phyloP scores from a whole-genome alignment of 164 flowering plant genomes.

The Nelumbo lutea region DNA sequence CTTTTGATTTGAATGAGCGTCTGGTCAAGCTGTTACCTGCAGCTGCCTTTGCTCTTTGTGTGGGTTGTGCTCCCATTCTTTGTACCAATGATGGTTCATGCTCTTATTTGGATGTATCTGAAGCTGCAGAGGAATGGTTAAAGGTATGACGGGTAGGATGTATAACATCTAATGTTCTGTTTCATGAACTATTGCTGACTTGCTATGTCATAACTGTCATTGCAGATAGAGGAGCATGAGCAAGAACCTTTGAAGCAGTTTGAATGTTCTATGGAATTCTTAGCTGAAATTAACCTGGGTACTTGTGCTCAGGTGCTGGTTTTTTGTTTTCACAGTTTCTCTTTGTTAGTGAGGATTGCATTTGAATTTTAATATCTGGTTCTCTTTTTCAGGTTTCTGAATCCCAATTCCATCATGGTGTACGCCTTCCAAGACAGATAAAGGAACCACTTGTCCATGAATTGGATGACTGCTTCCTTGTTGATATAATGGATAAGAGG shows the following conservation, averaged over 20 bases:
- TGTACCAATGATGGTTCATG: slow-evolving; percentile 12
- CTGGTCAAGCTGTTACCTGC: slow-evolving; percentile 57
- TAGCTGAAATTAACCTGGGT: slow-evolving; percentile 43
- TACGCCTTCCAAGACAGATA: slow-evolving; percentile 64
- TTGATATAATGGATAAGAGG: slow-evolving; percentile 32
- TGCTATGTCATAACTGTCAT: slow-evolving; percentile 6
- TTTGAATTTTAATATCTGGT: slow-evolving; percentile 3
- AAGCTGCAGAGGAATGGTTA: slow-evolving; percentile 24
- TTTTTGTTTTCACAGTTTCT: not conserved
- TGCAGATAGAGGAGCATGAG: slow-evolving; percentile 44
- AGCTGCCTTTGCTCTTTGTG: slow-evolving; percentile 68
- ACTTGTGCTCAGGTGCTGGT: slow-evolving; percentile 44
- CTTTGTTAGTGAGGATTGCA: slow-evolving; percentile 2
- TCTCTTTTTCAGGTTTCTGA: slow-evolving; percentile 33
- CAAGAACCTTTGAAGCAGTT: slow-evolving; percentile 29
- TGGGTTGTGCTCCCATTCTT: slow-evolving; percentile 44
- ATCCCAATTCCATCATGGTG: slow-evolving; percentile 23
- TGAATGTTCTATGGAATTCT: slow-evolving; percentile 67
- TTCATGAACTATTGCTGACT: too few relatives aligned
- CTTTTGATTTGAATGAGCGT: slow-evolving; percentile 37
- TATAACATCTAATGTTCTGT: not conserved
- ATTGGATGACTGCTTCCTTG: slow-evolving; percentile 51
- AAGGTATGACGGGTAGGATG: slow-evolving; percentile 32
- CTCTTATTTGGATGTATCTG: slow-evolving; percentile 24
- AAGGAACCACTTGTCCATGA: slow-evolving; percentile 58